Evolutionary conservation across 257 asterid species (phyloP).

Genomic region (Mentha longifolia): DNA sequence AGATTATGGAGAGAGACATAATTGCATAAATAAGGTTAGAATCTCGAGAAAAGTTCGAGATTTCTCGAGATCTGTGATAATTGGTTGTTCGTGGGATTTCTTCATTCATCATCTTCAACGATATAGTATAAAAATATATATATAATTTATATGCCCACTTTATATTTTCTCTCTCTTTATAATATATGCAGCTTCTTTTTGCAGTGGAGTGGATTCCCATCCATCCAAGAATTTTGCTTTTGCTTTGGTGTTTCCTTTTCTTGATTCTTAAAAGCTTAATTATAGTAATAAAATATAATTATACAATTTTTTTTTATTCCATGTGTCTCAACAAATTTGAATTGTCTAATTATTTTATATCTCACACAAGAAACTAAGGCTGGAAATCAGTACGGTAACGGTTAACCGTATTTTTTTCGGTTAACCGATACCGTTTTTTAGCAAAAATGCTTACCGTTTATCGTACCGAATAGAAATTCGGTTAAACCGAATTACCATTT

Average conservation of each 20-base stretch:
- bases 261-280: slow-evolving; percentile 18
- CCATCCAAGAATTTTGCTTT: slow-evolving; percentile 20
- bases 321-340: too few relatives aligned
- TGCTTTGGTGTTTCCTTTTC: slow-evolving; percentile 22
- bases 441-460: too few relatives aligned
- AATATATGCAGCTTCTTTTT: slow-evolving; percentile 10
- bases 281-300: background rate
- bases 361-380: too few relatives aligned
- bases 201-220: slow-evolving; percentile 29
- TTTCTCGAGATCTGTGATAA: slow-evolving; percentile 52
- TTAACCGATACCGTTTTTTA: too few relatives aligned
- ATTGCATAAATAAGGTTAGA: slow-evolving; percentile 47
- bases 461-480: too few relatives aligned
- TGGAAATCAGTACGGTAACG: too few relatives aligned
- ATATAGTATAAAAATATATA: background rate
- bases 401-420: too few relatives aligned
- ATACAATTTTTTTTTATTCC: too few relatives aligned
- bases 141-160: too few relatives aligned
- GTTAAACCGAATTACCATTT: too few relatives aligned
- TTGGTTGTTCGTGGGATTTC: slow-evolving; percentile 52
- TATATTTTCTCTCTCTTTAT: background rate
- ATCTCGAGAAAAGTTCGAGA: slow-evolving; percentile 51
- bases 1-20: background rate
- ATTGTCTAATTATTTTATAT: too few relatives aligned
- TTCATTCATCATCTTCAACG: slow-evolving; percentile 33